Percentiles rank a stretch among this genome's conserved stretches.
Evolutionary conservation across 176 grass and related monocot species (phyloP).

Genomic region (Carex littledalei): DNA sequence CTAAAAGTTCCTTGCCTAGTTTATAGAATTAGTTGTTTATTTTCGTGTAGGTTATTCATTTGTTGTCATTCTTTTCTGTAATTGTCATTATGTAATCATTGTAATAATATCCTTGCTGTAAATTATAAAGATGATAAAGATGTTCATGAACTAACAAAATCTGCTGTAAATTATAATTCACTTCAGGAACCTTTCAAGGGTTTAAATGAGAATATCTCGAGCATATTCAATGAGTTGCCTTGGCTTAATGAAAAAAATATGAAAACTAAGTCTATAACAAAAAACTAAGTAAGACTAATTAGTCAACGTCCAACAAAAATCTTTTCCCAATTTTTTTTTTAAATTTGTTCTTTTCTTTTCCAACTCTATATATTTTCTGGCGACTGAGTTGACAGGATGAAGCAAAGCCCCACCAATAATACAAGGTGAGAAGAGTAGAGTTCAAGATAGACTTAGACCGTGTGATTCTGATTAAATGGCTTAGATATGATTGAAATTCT

Average conservation of each 20-base stretch:
- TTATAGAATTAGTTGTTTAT: background rate
- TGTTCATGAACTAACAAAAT: background rate
- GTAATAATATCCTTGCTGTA: background rate
- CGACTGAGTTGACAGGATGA: too few relatives aligned
- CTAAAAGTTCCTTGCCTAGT: background rate
- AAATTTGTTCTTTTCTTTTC: too few relatives aligned
- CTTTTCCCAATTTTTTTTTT: too few relatives aligned
- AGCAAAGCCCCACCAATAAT: too few relatives aligned
- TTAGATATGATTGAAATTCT: too few relatives aligned
- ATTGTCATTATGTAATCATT: slow-evolving; percentile 5
- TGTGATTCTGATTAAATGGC: too few relatives aligned
- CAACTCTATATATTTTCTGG: too few relatives aligned
- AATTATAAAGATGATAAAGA: background rate
- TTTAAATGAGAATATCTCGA: background rate
- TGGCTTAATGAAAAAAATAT: background rate
- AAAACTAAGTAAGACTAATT: background rate
- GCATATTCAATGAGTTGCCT: background rate
- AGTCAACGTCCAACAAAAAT: too few relatives aligned
- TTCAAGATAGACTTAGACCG: too few relatives aligned
- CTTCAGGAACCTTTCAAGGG: background rate
- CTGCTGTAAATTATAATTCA: background rate
- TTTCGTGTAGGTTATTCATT: background rate
- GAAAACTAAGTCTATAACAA: background rate
- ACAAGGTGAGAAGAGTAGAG: too few relatives aligned
- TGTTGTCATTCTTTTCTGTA: slow-evolving; percentile 1